Conservation (phyloP, 2,329 filamentous ascomycete genomes). For the Cladosporium oxysporum region DNA sequence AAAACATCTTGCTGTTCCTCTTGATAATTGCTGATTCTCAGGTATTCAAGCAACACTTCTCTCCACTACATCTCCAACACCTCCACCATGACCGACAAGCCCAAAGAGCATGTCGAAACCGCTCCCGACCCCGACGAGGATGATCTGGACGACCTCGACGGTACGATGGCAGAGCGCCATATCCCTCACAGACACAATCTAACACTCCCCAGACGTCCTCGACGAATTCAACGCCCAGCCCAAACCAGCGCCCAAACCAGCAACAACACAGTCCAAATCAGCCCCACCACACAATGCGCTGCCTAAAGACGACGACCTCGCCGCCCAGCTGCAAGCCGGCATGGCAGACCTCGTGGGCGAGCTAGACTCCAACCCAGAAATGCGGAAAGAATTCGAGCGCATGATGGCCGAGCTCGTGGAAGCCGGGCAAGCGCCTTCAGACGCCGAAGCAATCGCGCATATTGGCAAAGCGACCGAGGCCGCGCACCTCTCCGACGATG, state of each 20-base stretch:
- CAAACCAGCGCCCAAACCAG: conserved; percentile 24
- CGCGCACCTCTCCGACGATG: conserved; percentile 13
- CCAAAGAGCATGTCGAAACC: conserved; percentile 34
- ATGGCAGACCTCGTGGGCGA: conserved; percentile 83
- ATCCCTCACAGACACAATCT: not conserved
- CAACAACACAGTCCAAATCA: conserved; percentile 23
- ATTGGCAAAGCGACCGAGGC: conserved; percentile 37
- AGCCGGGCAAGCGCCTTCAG: conserved; percentile 45
- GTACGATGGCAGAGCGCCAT: conserved; percentile 47
- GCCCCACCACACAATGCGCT: conserved; percentile 24
- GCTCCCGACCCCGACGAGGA: conserved; percentile 86
- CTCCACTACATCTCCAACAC: not conserved
- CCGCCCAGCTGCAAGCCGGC: conserved; percentile 67
- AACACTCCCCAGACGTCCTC: conserved; percentile 70
- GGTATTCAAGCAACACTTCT: not conserved
- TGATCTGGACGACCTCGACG: conserved; percentile 87
- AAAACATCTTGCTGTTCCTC: not conserved
- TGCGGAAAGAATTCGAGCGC: conserved; percentile 73
- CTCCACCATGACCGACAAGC: conserved; percentile 26
- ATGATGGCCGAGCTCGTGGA: conserved; percentile 53
- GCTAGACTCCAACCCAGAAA: conserved; percentile 62
- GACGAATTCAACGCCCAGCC: conserved; percentile 70
- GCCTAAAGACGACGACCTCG: conserved; percentile 32
- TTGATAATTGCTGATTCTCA: not conserved
- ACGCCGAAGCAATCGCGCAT: conserved; percentile 35